Evolutionary conservation across 306 rosid species (phyloP), one percentile per base, ranked within the genome.

Genomic region (Crataegus laevigata): DNA sequence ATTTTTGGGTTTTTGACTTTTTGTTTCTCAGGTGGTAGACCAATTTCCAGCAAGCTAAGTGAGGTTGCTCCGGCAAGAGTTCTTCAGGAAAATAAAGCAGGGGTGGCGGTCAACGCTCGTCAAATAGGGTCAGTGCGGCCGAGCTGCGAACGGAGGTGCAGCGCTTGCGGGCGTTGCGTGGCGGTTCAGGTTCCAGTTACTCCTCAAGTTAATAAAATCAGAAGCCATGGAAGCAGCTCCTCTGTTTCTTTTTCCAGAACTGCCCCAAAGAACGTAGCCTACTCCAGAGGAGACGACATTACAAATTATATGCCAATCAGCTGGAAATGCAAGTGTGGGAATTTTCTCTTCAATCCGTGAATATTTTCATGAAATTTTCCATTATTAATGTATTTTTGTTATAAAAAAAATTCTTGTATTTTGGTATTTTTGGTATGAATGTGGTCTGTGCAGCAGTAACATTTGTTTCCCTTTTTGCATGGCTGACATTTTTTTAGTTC

Each of bases 291-390:
- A 5, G 93, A 87, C 40, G 86, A 75, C 14, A 80, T 84, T 80
- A 84, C 96, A 36, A 91, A 91, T 76, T 93, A 93, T 81, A 93
- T 89, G 73, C 98, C 97, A 59, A 84, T 93, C 45, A 86, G 97
- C 79, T 91, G 96, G 93, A 91, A 88, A 72, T 93, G 98, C 88
- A 93, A 88, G 69, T 91, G 98, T 72, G 93, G 97, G 47, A 77
- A 92, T 76, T 72, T 80, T 75, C 52, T 87, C 51, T 88, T 86
- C 84, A 84, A 92, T 77, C 98, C 97, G 36, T 92, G 82, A 84
- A 11, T 14, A 4, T 40, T 75, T 32, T 34, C 14, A 21, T 22
- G 15, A 11, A n/a, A 2, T 12, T 8, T 63, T 19, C 42, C 40
- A 18, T 30, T 63, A 63, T 63, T 10, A 63, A 5, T 18, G 68